phyloP scores from a whole-genome alignment of 179 eudicot species.

The Drosera spatulata region DNA sequence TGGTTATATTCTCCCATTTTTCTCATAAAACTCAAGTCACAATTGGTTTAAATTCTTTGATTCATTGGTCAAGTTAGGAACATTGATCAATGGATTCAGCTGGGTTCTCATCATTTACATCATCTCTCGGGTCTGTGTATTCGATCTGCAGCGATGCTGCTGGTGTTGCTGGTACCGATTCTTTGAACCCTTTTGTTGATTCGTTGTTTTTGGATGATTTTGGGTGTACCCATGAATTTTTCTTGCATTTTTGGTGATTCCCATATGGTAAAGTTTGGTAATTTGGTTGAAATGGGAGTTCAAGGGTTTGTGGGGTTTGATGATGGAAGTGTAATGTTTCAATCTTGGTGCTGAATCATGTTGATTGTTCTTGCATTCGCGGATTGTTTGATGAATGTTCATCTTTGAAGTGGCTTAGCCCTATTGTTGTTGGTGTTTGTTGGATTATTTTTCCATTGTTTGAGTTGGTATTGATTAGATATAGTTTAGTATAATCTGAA shows the following conservation, averaged over 20 bases:
- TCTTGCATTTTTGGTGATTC: background rate
- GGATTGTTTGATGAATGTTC: too few relatives aligned
- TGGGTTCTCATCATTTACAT: slow-evolving; percentile 7
- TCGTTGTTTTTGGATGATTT: background rate
- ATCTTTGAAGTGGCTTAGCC: too few relatives aligned
- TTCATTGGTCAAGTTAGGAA: background rate
- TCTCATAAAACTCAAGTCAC: too few relatives aligned
- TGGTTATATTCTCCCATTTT: too few relatives aligned
- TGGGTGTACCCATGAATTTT: background rate
- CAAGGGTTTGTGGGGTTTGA: background rate
- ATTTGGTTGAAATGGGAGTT: background rate
- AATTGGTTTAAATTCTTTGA: too few relatives aligned
- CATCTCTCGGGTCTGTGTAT: slow-evolving; percentile 13
- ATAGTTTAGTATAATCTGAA: too few relatives aligned
- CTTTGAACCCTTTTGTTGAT: background rate
- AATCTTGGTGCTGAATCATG: background rate
- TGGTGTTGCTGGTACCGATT: slow-evolving; percentile 45
- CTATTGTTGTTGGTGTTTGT: background rate
- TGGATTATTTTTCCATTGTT: background rate
- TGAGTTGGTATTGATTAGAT: too few relatives aligned
- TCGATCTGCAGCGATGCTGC: slow-evolving; percentile 43
- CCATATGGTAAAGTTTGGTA: background rate
- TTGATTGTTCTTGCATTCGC: too few relatives aligned
- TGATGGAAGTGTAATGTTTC: too few relatives aligned
- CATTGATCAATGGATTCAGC: slow-evolving; percentile 16